Base-by-base conservation (phyloP, 495 filamentous ascomycete genomes). In the Aspergillus bertholletiae region DNA sequence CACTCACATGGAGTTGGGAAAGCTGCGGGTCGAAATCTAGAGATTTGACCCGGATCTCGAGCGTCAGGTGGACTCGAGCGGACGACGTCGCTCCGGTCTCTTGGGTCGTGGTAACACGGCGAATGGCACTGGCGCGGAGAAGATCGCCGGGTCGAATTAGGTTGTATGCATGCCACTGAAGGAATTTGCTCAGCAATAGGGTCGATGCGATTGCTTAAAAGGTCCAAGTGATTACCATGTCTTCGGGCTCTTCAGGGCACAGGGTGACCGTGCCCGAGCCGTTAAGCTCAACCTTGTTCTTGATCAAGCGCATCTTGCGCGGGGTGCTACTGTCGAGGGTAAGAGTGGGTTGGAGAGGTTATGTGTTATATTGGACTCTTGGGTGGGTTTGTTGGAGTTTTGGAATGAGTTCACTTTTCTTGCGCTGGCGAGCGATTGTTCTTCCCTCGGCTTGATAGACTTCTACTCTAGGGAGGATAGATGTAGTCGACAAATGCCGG, bases 91-190 rank as follows among this genome's bases (percentile, higher is more conserved):
- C 87, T 34, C 92, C 93, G 0, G 89, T 91, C 40, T 81, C 76
- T 65, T 73, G 70, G 18, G 84, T 80, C 32, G 82, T 84, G 13
- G 83, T 86, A 35, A 96, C 84, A 39, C 89, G 88, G 59, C 94
- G 90, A 53, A 94, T 74, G 39, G 94, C 90, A 49, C 86, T 88
- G 26, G 91, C 92, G 58, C 85, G 85, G 53, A 98, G 79, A 45
- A 89, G 73, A 60, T 98, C 95, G 34, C 74, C 79, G 22, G 85
- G 82, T 12, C 85, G 83, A 68, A 98, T 93, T 34, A 98, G 81
- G 74, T 98, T 98, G 79, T 96, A 92, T 67, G 88, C 87, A 64
- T 97, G 92, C 94, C 94, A 98, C 89, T 94, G 54, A 50, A 44
- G 17, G 8, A 39, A 27, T 24, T 26, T 50, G 21, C 37, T 17